Evolutionary conservation across 177 flowering plant species (phyloP), one percentile per base, ranked within the genome.

Genomic region (Vitis hybrid): DNA sequence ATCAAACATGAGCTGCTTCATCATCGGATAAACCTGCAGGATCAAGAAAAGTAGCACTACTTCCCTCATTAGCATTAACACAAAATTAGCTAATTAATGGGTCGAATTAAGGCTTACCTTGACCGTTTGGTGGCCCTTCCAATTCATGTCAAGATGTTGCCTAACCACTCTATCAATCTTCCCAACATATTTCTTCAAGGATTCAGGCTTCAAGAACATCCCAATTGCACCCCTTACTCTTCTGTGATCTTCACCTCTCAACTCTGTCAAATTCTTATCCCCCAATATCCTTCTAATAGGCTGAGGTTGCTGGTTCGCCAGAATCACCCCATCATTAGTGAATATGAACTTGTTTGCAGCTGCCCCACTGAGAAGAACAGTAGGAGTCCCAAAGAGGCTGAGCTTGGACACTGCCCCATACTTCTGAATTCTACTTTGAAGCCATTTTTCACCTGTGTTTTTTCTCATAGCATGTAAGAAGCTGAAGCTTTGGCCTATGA

Each of bases 331-430:
- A 17, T 82, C 83, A 53, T 75, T 61, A 8, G 82, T 78, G 72
- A 73, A 84, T 8, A 84, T 18, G 59, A 84, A 83, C 80, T 84
- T 88, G 75, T 88, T 86, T 17, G 91, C 87, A 15, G 85, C 87
- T 33, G 73, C 78, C 8, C 91, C 91, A 62, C 62, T 62, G n/a
- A 86, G 58, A 58, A 86, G 79, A 13, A 84, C 83, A 1, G 91
- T 83, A 17, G 84, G 88, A 14, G 49, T 57, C 3, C 89, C 89
- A 73, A 84, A 81, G 31, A 88, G 76, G 55, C 71, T 82, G 17
- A 86, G 81, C 75, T 88, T 86, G 9, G 80, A 84, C 7, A 88
- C 55, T 1, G 87, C 82, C 17, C 91, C 89, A 60, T 86, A 83
- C 69, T 76, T 78, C 24, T 31, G 64, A 3, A 69, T 74, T 72